Conservation (phyloP, 2,329 filamentous ascomycete species). For the Fonsecaea monophora region DNA sequence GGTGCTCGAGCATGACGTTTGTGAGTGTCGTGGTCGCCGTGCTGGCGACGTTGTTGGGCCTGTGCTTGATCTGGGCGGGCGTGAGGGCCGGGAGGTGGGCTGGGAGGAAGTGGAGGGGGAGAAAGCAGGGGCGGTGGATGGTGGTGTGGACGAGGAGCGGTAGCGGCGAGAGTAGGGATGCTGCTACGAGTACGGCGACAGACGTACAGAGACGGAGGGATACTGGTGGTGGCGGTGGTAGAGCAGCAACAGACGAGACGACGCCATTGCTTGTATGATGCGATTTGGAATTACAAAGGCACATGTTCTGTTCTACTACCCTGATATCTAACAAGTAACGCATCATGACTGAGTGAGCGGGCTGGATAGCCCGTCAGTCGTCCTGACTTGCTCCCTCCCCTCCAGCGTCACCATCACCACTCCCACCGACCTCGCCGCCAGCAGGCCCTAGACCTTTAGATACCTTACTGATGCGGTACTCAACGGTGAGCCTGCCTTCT, state of each 20-base stretch:
- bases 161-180: conserved; percentile 5
- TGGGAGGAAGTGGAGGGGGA: conserved; percentile 28
- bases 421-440: neutral
- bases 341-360: neutral
- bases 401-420: neutral
- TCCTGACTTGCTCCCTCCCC: neutral
- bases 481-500: conserved; percentile 41
- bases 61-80: conserved; percentile 75
- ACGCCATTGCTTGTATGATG: conserved; percentile 29
- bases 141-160: neutral
- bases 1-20: conserved; percentile 50
- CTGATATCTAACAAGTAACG: no score
- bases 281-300: neutral
- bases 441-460: conserved; percentile 22
- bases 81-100: conserved; percentile 65
- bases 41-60: conserved; percentile 58
- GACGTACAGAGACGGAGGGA: neutral
- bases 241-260: conserved; percentile 18
- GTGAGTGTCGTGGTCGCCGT: conserved; percentile 46
- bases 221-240: neutral
- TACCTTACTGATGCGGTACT: conserved; percentile 50
- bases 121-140: conserved; percentile 32
- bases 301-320: neutral
- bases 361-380: neutral
- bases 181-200: conserved; percentile 10